A percentile compares a stretch with the other conserved stretches of the same genome.
Conservation (phyloP, 495 filamentous ascomycete species). For the Penicillium subrubescens region DNA sequence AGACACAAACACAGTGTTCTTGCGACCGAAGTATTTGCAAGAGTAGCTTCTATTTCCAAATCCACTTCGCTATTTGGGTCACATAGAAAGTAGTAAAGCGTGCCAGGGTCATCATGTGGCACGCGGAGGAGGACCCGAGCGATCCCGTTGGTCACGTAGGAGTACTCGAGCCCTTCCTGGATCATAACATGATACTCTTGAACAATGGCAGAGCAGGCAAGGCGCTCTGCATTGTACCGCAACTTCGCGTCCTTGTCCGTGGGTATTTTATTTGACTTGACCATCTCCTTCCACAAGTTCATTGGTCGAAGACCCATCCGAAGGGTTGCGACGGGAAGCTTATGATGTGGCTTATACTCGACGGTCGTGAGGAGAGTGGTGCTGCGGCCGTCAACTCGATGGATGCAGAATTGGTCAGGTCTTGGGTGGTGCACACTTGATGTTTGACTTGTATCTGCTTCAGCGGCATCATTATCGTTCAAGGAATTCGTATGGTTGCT, state of each 20-base stretch:
- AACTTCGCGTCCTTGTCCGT: not conserved
- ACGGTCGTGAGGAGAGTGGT: not conserved
- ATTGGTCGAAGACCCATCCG: not conserved
- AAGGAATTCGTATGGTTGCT: conserved; percentile 23
- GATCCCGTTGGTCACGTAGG: conserved; percentile 36
- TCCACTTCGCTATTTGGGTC: conserved; percentile 36
- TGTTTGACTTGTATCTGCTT: not conserved
- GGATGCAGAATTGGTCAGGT: conserved; percentile 29
- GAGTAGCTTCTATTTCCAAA: conserved; percentile 3
- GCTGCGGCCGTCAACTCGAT: conserved; percentile 4
- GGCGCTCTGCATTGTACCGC: not conserved
- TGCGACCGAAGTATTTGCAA: conserved; percentile 22
- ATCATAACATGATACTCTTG: conserved; percentile 37
- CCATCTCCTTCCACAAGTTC: conserved; percentile 1
- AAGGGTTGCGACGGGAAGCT: not conserved
- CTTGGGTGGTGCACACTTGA: not conserved
- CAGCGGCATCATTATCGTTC: conserved; percentile 1
- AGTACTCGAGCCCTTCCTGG: conserved; percentile 32
- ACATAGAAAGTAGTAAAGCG: conserved; percentile 40
- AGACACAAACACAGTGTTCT: conserved; percentile 32
- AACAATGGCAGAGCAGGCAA: conserved; percentile 15
- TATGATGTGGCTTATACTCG: not conserved
- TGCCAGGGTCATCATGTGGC: conserved; percentile 34
- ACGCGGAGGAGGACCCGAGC: conserved; percentile 34
- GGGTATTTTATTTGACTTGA: conserved; percentile 2